phyloP scores from a whole-genome alignment of 352 stramenopile genomes.

The Pythium oligandrum region DNA sequence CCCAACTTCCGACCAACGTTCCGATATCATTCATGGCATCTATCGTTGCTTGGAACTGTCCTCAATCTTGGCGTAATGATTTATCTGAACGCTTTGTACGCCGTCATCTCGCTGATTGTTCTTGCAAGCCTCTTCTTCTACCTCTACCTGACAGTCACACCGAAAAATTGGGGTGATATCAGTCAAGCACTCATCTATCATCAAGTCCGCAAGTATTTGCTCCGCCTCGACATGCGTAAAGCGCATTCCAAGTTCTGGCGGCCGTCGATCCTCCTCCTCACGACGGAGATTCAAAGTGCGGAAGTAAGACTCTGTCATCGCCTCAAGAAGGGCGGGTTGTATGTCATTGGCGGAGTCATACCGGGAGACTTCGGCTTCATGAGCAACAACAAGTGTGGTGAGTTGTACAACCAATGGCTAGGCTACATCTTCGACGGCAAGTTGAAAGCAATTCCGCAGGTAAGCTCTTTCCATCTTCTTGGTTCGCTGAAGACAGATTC shows the following conservation, averaged over 20 bases:
- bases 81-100: slow-evolving; percentile 62
- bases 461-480: slow-evolving; percentile 1
- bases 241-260: slow-evolving; percentile 79
- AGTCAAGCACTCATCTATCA: slow-evolving; percentile 86
- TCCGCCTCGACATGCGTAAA: slow-evolving; percentile 59
- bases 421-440: slow-evolving; percentile 37
- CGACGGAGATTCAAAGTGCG: slow-evolving; percentile 26
- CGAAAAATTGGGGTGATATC: slow-evolving; percentile 69
- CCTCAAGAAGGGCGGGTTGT: slow-evolving; percentile 81
- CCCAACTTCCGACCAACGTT: slow-evolving; percentile 81
- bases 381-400: slow-evolving; percentile 22
- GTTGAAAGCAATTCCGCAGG: slow-evolving; percentile 54
- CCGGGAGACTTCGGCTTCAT: slow-evolving; percentile 28
- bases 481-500: no score
- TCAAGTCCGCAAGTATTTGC: slow-evolving; percentile 75
- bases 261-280: slow-evolving; percentile 65
- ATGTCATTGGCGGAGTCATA: slow-evolving; percentile 60
- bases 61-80: slow-evolving; percentile 75
- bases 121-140: slow-evolving; percentile 63
- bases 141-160: slow-evolving; percentile 46
- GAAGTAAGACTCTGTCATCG: slow-evolving; percentile 63
- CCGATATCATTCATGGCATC: slow-evolving; percentile 58
- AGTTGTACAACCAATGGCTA: slow-evolving; percentile 38
- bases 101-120: slow-evolving; percentile 44
- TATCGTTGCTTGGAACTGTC: slow-evolving; percentile 48